Evolutionary conservation across 805 yeast genomes (phyloP).

Genomic region (Jamesozyma rosinii): DNA sequence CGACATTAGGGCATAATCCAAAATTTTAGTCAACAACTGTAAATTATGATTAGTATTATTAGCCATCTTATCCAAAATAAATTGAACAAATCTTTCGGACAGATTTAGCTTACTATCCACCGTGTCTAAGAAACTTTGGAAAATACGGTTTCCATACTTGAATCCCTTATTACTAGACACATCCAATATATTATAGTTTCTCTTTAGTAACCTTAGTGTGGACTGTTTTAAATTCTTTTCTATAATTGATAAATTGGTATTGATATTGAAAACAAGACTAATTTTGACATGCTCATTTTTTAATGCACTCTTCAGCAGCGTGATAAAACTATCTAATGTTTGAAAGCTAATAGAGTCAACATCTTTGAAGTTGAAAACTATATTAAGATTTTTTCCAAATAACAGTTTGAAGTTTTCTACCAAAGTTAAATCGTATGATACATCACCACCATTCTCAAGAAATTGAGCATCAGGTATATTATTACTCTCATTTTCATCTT

Average conservation of each 20-base stretch:
- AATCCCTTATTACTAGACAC: conserved; percentile 28
- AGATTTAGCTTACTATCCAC: conserved; percentile 30
- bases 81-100: conserved; percentile 24
- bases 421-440: conserved; percentile 27
- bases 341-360: conserved; percentile 27
- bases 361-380: conserved; percentile 28
- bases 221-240: conserved; percentile 29
- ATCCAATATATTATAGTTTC: conserved; percentile 22
- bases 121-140: conserved; percentile 28
- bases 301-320: conserved; percentile 22
- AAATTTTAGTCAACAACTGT: conserved; percentile 25
- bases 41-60: conserved; percentile 28
- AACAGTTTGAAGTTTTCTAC: conserved; percentile 24
- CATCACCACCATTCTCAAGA: conserved; percentile 10
- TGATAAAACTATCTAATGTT: conserved; percentile 23
- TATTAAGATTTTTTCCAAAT: conserved; percentile 21
- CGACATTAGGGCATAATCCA: conserved; percentile 30
- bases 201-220: conserved; percentile 24
- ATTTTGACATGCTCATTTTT: conserved; percentile 21
- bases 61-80: conserved; percentile 27
- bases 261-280: conserved; percentile 26
- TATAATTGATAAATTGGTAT: conserved; percentile 27
- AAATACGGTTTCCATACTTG: conserved; percentile 28
- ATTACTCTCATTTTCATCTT: conserved; percentile 4
- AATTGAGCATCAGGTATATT: conserved; percentile 1